Evolutionary conservation across 768 basidiomycete species (phyloP).

Genomic region (Pulveroboletus ravenelii): DNA sequence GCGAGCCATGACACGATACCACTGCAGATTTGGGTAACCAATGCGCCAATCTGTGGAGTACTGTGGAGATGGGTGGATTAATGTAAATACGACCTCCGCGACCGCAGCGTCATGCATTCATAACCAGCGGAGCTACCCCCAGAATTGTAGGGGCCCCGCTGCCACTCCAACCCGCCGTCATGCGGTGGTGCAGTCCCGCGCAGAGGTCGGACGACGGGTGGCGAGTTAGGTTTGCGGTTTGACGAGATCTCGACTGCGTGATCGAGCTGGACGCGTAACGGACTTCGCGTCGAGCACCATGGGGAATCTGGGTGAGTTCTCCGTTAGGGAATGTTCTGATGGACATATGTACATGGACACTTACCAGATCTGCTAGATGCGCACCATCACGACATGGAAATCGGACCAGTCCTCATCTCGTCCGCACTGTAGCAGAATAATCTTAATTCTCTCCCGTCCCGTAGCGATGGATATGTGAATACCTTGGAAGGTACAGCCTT

Average conservation of each 20-base stretch:
- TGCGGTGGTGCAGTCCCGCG: too few species aligned
- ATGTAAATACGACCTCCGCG: constrained; percentile 4
- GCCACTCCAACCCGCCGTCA: too few species aligned
- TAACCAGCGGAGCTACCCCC: too few species aligned
- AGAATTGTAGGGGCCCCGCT: too few species aligned
- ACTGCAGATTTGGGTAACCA: neutral
- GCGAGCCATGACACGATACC: too few species aligned
- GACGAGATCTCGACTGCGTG: neutral
- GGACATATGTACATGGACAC: neutral
- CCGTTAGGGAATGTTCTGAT: constrained; percentile 8
- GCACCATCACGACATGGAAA: constrained; percentile 1
- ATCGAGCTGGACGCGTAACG: neutral
- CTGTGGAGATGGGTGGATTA: neutral
- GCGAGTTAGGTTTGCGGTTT: neutral
- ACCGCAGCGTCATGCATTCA: neutral
- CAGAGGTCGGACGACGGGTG: neutral
- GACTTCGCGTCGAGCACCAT: too few species aligned
- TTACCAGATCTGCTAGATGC: constrained; percentile 7
- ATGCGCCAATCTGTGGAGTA: constrained; percentile 19
- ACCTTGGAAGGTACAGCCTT: constrained; percentile 1
- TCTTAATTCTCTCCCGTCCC: neutral
- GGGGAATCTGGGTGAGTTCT: neutral
- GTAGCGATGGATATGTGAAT: neutral
- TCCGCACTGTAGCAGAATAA: constrained; percentile 3
- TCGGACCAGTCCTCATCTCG: constrained; percentile 5